phyloP scores from a whole-genome alignment of 2,329 filamentous ascomycete genomes.

The Neonectria sp. region DNA sequence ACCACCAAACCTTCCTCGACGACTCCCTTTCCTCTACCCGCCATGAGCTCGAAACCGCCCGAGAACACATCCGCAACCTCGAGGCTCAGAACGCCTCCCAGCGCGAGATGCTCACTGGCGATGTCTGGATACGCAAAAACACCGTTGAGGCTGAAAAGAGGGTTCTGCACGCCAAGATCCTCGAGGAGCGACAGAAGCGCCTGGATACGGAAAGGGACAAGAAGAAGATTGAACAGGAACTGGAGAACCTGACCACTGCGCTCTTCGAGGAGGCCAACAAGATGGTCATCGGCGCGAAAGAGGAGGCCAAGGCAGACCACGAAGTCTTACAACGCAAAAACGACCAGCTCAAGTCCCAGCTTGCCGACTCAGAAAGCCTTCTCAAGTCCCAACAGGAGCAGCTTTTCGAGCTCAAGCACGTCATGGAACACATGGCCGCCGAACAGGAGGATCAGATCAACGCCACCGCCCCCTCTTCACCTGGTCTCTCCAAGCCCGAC shows the following conservation, averaged over 20 bases:
- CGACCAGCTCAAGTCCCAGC: constrained; percentile 87
- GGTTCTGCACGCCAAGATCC: constrained; percentile 69
- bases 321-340: constrained; percentile 87
- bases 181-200: constrained; percentile 77
- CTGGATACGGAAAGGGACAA: constrained; percentile 81
- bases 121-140: constrained; percentile 82
- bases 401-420: constrained; percentile 88
- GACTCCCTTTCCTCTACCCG: constrained; percentile 87
- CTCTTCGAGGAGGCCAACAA: constrained; percentile 99
- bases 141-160: constrained; percentile 82
- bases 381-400: constrained; percentile 95
- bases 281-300: constrained; percentile 93
- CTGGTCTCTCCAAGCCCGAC: constrained; percentile 81
- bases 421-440: constrained; percentile 89
- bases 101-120: constrained; percentile 79
- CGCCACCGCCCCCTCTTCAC: constrained; percentile 86
- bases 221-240: constrained; percentile 90
- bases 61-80: constrained; percentile 76
- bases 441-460: constrained; percentile 80
- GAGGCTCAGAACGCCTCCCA: constrained; percentile 77
- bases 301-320: constrained; percentile 88
- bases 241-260: constrained; percentile 90
- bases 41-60: constrained; percentile 84
- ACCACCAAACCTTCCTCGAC: constrained; percentile 93
- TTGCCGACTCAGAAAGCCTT: constrained; percentile 88